Base-by-base conservation (phyloP, 176 grass and related monocot genomes). In the Carex myosuroides region DNA sequence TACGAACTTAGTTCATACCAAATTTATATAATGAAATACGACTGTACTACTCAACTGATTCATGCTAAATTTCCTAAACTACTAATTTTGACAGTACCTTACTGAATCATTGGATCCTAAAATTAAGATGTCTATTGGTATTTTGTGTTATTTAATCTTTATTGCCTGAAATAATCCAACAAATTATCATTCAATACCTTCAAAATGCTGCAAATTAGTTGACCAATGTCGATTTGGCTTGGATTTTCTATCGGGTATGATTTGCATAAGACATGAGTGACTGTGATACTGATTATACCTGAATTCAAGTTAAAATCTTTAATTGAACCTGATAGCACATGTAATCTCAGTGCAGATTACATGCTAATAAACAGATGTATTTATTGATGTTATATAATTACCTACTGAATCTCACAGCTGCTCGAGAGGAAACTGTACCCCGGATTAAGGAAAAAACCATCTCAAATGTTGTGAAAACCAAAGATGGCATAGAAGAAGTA, bases 401-500 rank as follows among this genome's bases (percentile, higher is more conserved):
- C 21, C 22, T 66, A 22, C 8, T 83, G 10, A 54, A 52, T 83
- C 13, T 83, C 0, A 32, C 62, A 83, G 80, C 17, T 67, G 60
- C 41, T 54, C 59, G 10, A 52, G 39, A 29, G 59, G 29, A 67
- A 66, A 68, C 2, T 83, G 22, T 42, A 52, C 80, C 80, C 11
- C 14, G 4, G 9, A 50, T 65, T 10, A 65, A 83, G 46, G 80
- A 68, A 12, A 67, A 65, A 17, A 14, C 16, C 1, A 68, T 30
- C 13, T 53, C 80, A 30, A 83, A 54, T 22, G 61, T 29, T 50
- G 60, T 50, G 59, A 83, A 46, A 22, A 64, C 80, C 61, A 62
- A 52, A 52, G 41, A 83, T 50, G 26, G 63, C 17, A 64, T 65
- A 52, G 80, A 83, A 82, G 80, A 64, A 64, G 41, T 24, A 32